Percentiles rank a stretch among this genome's conserved stretches.
phyloP scores from a whole-genome alignment of 345 rosid species.

The Psidium friedrichsthalianum region DNA sequence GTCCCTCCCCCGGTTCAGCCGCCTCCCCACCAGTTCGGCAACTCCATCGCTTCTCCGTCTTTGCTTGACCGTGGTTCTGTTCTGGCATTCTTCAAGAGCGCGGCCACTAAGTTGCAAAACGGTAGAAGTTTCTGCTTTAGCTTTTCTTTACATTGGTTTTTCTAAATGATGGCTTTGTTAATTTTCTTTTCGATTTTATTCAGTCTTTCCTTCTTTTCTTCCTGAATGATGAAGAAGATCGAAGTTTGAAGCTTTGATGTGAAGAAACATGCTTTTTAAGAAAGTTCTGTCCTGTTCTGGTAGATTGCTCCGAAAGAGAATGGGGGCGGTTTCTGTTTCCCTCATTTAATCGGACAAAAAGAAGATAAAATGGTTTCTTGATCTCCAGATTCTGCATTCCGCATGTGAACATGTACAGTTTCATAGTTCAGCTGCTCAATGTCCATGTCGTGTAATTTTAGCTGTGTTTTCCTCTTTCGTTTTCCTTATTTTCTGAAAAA shows the following conservation, averaged over 20 bases:
- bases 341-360: neutral
- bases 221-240: neutral
- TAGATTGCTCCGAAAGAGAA: neutral
- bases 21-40: slow-evolving; percentile 46
- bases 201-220: neutral
- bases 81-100: slow-evolving; percentile 55
- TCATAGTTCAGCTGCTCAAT: neutral
- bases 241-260: neutral
- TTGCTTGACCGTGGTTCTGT: slow-evolving; percentile 27
- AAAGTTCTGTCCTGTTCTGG: neutral
- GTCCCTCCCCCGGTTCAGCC: slow-evolving; percentile 48
- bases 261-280: neutral
- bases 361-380: neutral
- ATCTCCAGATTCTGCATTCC: neutral
- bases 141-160: neutral
- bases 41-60: slow-evolving; percentile 7
- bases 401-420: neutral
- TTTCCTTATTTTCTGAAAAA: neutral
- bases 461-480: neutral
- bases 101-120: slow-evolving; percentile 57
- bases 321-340: neutral
- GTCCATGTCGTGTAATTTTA: neutral
- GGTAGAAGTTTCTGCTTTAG: slow-evolving; percentile 24
- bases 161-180: neutral
- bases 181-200: neutral